Base-by-base conservation (phyloP, 106 monocot species). In the Platanthera guangdongensis region DNA sequence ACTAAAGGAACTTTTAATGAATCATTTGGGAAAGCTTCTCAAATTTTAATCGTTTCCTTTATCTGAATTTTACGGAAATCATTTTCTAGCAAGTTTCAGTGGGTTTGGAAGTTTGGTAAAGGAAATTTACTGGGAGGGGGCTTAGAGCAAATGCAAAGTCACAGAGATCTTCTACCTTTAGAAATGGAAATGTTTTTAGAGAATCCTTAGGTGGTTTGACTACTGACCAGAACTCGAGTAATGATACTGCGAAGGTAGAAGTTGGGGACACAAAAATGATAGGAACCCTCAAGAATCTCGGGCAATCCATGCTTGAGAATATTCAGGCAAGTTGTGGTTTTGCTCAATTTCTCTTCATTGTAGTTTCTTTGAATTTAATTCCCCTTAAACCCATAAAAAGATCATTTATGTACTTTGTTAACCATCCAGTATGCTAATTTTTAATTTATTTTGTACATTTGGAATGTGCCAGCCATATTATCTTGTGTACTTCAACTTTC, bases 301-400 rank as follows among this genome's bases (percentile, higher is more conserved):
- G 87, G 10, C 79, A 85, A 18, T 79, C 83, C 62, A 87, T 90
- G 83, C 85, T 85, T 32, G 85, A 90, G 50, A 90, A 90, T 52
- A 87, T 90, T 75, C 83, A 90, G 82, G 90, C 87, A 68, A 73
- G 51, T 60, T 5, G 2, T 52, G 57, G 7, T 74, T 73, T 15
- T 46, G 9, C 3, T 50, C 52, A 52, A 25, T 47, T 15, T 69
- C 11, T 13, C 47, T 69, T 69, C 15, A 3, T 13, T 69, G 25
- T 47, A 5, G 6, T 46, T 45, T 9, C 16, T 13, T 45, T 68
- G 2, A 68, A 39, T 68, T 68, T 30, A 13, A 68, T 69, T 39
- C 47, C 47, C 47, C 16, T 46, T 62, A 7, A 62, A 68, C 39
- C 30, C 18, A 62, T 4, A 21, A 21, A 62, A 21, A 62, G 39